Evolutionary conservation across 208 protist genomes (phyloP).

Genomic region (Trypanosomatidae sp.): DNA sequence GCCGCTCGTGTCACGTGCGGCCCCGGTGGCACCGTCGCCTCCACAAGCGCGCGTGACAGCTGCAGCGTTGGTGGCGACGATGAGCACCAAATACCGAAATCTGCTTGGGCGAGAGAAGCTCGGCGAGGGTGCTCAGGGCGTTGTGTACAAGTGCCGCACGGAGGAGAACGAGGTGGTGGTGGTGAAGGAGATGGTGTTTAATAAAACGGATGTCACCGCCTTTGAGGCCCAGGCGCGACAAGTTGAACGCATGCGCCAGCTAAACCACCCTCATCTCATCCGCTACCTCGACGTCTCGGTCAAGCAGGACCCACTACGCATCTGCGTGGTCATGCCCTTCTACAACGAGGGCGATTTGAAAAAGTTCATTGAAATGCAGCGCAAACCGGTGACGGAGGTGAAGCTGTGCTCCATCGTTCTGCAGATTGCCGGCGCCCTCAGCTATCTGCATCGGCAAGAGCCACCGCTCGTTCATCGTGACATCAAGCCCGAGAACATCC

Average conservation of each 20-base stretch:
- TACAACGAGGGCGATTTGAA: conserved; percentile 80
- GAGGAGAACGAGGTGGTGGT: conserved; percentile 73
- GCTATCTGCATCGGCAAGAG: conserved; percentile 77
- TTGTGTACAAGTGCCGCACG: conserved; percentile 79
- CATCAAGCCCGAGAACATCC: conserved; percentile 91
- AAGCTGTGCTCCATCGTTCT: conserved; percentile 77
- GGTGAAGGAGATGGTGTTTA: conserved; percentile 81
- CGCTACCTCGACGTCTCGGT: conserved; percentile 78
- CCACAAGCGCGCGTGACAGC: conserved; percentile 17
- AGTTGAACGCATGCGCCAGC: conserved; percentile 64
- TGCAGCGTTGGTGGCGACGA: conserved; percentile 6
- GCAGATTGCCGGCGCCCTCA: conserved; percentile 73
- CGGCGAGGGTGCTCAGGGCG: conserved; percentile 77
- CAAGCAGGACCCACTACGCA: conserved; percentile 39
- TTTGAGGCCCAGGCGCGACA: conserved; percentile 57
- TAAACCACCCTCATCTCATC: conserved; percentile 84
- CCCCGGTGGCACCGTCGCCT: conserved; percentile 4
- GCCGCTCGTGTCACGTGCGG: conserved; percentile 16
- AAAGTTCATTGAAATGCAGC: conserved; percentile 60
- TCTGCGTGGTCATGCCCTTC: conserved; percentile 84
- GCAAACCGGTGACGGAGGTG: conserved; percentile 53
- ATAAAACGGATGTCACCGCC: conserved; percentile 26
- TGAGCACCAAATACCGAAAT: conserved; percentile 47
- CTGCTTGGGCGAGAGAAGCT: conserved; percentile 45
- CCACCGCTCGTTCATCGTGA: conserved; percentile 87